Evolutionary conservation across 805 yeast species (phyloP).

Genomic region (Lipomyces orientalis): DNA sequence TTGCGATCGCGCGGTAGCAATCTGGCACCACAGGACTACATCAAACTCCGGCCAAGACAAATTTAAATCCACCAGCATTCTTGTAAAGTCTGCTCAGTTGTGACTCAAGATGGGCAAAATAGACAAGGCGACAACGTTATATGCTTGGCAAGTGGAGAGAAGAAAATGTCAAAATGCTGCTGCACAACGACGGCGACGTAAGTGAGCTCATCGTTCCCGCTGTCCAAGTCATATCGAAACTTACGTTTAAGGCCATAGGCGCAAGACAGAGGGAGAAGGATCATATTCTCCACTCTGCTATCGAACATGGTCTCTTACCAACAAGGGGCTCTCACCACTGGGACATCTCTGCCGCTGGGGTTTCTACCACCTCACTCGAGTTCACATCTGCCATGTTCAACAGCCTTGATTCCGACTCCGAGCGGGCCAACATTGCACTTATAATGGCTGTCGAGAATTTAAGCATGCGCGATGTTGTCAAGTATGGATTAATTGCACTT

Average conservation of each 20-base stretch:
- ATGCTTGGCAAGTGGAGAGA: conserved; percentile 3
- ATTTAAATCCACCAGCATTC: conserved; percentile 2
- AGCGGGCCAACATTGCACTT: conserved; percentile 4
- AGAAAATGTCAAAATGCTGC: conserved; percentile 2
- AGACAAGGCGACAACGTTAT: background rate
- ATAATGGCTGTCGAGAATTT: background rate
- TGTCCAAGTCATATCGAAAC: conserved; percentile 1
- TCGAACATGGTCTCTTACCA: conserved; percentile 1
- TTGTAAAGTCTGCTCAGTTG: conserved; percentile 2
- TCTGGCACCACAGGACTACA: background rate
- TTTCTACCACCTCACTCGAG: background rate
- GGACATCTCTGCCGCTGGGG: background rate
- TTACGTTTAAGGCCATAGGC: background rate
- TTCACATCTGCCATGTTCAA: conserved; percentile 1
- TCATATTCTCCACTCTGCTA: background rate
- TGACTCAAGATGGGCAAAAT: conserved; percentile 2
- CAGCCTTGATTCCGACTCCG: conserved; percentile 2
- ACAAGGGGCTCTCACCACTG: conserved; percentile 1
- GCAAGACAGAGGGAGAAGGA: conserved; percentile 3
- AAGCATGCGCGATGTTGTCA: conserved; percentile 3
- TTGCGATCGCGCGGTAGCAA: conserved; percentile 2
- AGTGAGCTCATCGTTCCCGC: background rate
- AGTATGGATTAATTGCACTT: background rate
- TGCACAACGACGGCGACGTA: conserved; percentile 2
- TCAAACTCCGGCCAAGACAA: conserved; percentile 3